A percentile compares a stretch with the other conserved stretches of the same genome.
These are phyloP conservation scores for Colletotrichum sansevieriae DNA, from an alignment of 2,329 filamentous ascomycete genomes.

Conservation along the genomic window DNA sequence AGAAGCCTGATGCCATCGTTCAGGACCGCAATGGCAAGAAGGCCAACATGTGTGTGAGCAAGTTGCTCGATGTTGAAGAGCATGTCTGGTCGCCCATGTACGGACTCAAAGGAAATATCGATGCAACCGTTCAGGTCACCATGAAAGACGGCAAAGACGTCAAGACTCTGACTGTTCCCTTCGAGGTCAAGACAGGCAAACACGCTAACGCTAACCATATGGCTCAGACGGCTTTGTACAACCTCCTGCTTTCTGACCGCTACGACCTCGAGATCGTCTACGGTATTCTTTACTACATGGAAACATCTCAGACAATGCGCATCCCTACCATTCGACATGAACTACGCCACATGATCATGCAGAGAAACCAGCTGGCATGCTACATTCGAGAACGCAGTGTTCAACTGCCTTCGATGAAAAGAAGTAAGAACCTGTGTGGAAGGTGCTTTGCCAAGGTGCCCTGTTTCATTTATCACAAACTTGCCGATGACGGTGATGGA, in stretches of 20 bases:
- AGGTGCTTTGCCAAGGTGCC: slow-evolving; percentile 91
- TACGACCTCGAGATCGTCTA: slow-evolving; percentile 94
- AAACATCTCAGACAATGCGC: slow-evolving; percentile 86
- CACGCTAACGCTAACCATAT: slow-evolving; percentile 85
- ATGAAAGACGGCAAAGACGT: slow-evolving; percentile 78
- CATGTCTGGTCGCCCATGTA: slow-evolving; percentile 99
- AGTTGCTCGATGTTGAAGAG: slow-evolving; percentile 95
- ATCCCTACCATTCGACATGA: slow-evolving; percentile 90
- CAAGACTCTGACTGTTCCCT: slow-evolving; percentile 85
- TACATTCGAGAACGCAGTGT: slow-evolving; percentile 84
- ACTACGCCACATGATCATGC: slow-evolving; percentile 95
- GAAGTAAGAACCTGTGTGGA: slow-evolving; percentile 83
- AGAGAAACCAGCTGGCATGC: slow-evolving; percentile 89
- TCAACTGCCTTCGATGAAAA: slow-evolving; percentile 87
- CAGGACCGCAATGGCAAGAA: slow-evolving; percentile 52
- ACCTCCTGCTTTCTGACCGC: slow-evolving; percentile 89
- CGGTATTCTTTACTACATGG: slow-evolving; percentile 95
- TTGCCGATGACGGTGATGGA: slow-evolving; percentile 85
- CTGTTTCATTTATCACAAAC: slow-evolving; percentile 94
- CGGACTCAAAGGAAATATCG: slow-evolving; percentile 96
- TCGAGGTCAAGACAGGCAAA: slow-evolving; percentile 96
- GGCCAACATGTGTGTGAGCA: slow-evolving; percentile 89
- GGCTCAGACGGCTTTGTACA: slow-evolving; percentile 95
- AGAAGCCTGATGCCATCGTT: slow-evolving; percentile 34
- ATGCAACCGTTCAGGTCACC: slow-evolving; percentile 92